Conservation (phyloP, 129 eudicot genomes). For the Flaveria brownii region DNA sequence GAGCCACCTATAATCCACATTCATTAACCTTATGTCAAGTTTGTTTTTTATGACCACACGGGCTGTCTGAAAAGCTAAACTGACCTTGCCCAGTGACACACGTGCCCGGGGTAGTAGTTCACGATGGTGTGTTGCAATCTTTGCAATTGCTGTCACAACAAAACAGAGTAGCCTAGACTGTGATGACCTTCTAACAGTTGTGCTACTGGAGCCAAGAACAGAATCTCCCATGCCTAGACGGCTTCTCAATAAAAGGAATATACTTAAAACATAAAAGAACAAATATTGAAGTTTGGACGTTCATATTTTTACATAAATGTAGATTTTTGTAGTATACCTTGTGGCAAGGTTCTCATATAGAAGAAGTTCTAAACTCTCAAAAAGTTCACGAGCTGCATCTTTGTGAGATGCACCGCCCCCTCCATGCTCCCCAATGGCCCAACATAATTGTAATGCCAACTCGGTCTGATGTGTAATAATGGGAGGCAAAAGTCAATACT, state of each 20-base stretch:
- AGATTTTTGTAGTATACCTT: constrained; percentile 45
- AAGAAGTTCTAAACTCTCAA: constrained; percentile 89
- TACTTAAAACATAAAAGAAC: constrained; percentile 14
- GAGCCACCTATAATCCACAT: constrained; percentile 70
- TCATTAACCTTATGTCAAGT: neutral
- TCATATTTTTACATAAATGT: neutral
- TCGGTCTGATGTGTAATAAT: constrained; percentile 62
- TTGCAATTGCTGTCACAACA: constrained; percentile 96
- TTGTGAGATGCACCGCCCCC: constrained; percentile 90
- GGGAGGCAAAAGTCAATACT: neutral
- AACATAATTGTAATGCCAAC: constrained; percentile 91
- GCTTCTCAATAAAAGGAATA: constrained; percentile 38
- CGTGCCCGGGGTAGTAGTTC: constrained; percentile 93
- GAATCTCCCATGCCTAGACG: constrained; percentile 84
- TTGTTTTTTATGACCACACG: neutral
- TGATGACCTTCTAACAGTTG: constrained; percentile 67
- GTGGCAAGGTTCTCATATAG: constrained; percentile 90
- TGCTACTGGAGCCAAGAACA: constrained; percentile 55
- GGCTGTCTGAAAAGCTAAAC: constrained; percentile 4
- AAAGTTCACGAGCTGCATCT: constrained; percentile 92
- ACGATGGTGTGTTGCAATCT: constrained; percentile 87
- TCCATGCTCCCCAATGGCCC: constrained; percentile 99
- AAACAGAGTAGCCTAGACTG: constrained; percentile 94
- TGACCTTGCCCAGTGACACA: constrained; percentile 87
- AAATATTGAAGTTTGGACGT: neutral